These are phyloP conservation scores for Dictyophora rubrovolvata DNA, from an alignment of 768 basidiomycete species.

Conservation along the genomic window DNA sequence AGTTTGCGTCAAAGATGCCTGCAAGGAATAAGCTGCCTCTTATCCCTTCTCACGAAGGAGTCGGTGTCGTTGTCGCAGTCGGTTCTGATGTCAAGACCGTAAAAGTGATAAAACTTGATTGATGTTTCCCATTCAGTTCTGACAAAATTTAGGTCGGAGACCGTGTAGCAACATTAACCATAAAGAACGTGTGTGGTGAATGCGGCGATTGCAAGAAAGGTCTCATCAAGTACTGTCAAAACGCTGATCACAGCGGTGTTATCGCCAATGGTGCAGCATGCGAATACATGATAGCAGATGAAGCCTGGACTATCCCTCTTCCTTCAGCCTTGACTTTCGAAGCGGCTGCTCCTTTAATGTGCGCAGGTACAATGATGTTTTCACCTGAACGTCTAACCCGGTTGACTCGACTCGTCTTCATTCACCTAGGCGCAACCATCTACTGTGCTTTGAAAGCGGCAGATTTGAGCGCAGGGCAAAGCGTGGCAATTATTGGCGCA, in stretches of 20 bases:
- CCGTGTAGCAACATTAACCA: not conserved
- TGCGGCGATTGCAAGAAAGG: constrained; percentile 1
- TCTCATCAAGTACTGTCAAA: not conserved
- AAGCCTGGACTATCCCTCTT: not conserved
- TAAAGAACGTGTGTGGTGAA: constrained; percentile 4
- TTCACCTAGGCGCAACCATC: not conserved
- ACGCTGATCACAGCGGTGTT: not conserved
- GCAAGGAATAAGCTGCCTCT: not conserved
- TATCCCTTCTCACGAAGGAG: constrained; percentile 5
- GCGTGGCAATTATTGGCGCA: constrained; percentile 5
- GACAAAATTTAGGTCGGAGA: not conserved
- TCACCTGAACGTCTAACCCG: no score
- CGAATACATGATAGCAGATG: constrained; percentile 5
- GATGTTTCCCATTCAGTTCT: not conserved
- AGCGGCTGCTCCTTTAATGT: constrained; percentile 5
- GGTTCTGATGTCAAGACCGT: not conserved
- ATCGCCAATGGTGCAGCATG: not conserved
- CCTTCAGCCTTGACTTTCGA: constrained; percentile 1
- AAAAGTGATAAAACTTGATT: not conserved
- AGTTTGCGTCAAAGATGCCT: not conserved
- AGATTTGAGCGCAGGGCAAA: not conserved
- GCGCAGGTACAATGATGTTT: constrained; percentile 1
- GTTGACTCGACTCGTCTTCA: no score
- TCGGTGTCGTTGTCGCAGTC: constrained; percentile 1
- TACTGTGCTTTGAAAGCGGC: constrained; percentile 1